phyloP scores from a whole-genome alignment of 345 rosid genomes.

The Populus deltoides region DNA sequence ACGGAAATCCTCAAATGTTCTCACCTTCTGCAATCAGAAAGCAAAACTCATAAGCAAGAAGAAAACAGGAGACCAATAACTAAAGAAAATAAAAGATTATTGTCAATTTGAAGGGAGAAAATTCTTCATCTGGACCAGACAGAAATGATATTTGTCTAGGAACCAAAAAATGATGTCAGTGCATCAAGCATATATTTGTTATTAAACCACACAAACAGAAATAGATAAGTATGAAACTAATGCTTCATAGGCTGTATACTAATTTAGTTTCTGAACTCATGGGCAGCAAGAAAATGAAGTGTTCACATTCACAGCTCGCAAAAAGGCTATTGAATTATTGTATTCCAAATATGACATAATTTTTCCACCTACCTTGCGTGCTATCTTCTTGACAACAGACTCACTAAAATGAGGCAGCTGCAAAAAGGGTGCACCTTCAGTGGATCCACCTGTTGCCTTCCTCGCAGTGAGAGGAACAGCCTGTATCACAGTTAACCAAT shows the following conservation, averaged over 20 bases:
- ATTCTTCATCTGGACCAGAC: neutral
- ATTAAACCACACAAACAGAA: neutral
- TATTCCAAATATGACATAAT: neutral
- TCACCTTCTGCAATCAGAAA: slow-evolving; percentile 67
- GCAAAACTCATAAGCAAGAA: neutral
- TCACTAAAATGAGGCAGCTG: slow-evolving; percentile 95
- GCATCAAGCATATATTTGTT: neutral
- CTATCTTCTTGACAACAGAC: slow-evolving; percentile 70
- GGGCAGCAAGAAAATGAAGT: neutral
- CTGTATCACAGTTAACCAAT: slow-evolving; percentile 38
- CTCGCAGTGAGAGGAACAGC: slow-evolving; percentile 97
- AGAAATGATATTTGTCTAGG: neutral
- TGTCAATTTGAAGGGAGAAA: neutral
- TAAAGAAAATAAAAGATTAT: neutral
- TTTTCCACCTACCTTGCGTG: slow-evolving; percentile 64
- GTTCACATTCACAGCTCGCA: neutral
- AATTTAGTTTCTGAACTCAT: neutral
- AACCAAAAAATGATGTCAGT: neutral
- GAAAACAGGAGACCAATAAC: slow-evolving; percentile 1
- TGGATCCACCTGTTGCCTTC: slow-evolving; percentile 79
- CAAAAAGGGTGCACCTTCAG: slow-evolving; percentile 93
- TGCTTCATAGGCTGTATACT: neutral
- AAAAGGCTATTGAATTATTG: neutral
- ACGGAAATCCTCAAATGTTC: slow-evolving; percentile 75
- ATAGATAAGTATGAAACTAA: neutral